phyloP scores from a whole-genome alignment of 2,329 filamentous ascomycete species.

The Stemphylium lycopersici region DNA sequence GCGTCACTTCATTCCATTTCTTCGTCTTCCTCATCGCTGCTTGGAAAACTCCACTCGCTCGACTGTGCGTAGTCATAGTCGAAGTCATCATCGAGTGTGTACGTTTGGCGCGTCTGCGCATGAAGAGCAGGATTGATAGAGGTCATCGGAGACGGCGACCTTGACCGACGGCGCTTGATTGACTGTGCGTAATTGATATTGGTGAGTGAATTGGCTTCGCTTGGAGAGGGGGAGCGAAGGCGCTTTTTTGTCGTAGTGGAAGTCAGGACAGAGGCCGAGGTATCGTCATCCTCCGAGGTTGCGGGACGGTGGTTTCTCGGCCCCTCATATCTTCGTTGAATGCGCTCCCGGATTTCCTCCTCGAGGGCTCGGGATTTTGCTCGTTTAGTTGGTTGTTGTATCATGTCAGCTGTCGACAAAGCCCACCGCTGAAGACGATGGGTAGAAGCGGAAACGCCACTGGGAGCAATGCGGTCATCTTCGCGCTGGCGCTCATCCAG shows the following conservation, averaged over 20 bases:
- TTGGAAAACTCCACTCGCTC: slow-evolving; percentile 15
- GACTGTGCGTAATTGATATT: background rate
- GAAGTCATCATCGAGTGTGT: background rate
- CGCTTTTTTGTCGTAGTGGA: slow-evolving; percentile 1
- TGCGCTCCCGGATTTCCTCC: slow-evolving; percentile 4
- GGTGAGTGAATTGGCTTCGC: background rate
- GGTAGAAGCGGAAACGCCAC: slow-evolving; percentile 4
- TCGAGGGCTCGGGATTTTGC: slow-evolving; percentile 8
- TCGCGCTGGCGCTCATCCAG: slow-evolving; percentile 7
- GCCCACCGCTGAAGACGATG: slow-evolving; percentile 17
- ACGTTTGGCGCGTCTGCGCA: background rate
- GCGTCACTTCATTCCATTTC: background rate
- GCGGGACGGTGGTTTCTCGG: background rate
- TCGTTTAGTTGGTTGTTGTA: background rate
- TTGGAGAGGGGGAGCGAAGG: background rate
- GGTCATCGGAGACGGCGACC: background rate
- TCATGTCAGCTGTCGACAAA: slow-evolving; percentile 11
- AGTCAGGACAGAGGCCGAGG: background rate
- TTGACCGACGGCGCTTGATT: slow-evolving; percentile 6
- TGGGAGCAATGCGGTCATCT: slow-evolving; percentile 17
- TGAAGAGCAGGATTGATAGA: background rate
- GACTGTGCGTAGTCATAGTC: slow-evolving; percentile 14
- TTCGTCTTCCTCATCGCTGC: background rate
- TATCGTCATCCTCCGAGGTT: background rate
- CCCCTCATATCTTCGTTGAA: slow-evolving; percentile 10